phyloP scores from a whole-genome alignment of 2,329 filamentous ascomycete species.

The Piedraia hortae region DNA sequence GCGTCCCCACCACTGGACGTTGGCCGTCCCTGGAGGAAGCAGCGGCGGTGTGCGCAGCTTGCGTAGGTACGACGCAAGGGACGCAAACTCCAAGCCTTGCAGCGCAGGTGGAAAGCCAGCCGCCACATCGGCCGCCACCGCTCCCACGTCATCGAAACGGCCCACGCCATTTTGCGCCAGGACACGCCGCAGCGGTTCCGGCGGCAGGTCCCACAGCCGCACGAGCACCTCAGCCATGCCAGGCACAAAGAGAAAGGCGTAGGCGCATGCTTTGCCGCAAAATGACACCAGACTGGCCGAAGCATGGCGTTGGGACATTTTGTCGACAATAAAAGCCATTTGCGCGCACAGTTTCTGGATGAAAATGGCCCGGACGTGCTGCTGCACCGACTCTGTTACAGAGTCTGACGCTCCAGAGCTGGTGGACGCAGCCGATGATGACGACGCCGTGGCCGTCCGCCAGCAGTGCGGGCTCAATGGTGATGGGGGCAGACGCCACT shows the following conservation, averaged over 20 bases:
- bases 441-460: constrained; percentile 21
- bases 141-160: constrained; percentile 22
- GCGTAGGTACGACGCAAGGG: constrained; percentile 30
- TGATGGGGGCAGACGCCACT: constrained; percentile 55
- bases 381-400: constrained; percentile 47
- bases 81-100: constrained; percentile 32
- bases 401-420: constrained; percentile 35
- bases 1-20: constrained; percentile 59
- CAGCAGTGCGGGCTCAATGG: constrained; percentile 35
- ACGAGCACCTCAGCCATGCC: constrained; percentile 63
- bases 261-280: constrained; percentile 70
- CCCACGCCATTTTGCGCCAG: constrained; percentile 38
- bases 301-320: constrained; percentile 54
- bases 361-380: constrained; percentile 74
- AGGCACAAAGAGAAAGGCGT: constrained; percentile 79
- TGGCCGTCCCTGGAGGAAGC: constrained; percentile 37
- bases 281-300: constrained; percentile 44
- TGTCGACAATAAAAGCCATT: constrained; percentile 66
- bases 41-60: constrained; percentile 37
- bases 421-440: constrained; percentile 29
- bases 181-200: constrained; percentile 41
- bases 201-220: constrained; percentile 48
- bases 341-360: constrained; percentile 56
- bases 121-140: constrained; percentile 32
- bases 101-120: constrained; percentile 41